These are phyloP conservation scores for Tritrichomonas foetus DNA, from an alignment of 208 protist genomes.

Conservation along the genomic window DNA sequence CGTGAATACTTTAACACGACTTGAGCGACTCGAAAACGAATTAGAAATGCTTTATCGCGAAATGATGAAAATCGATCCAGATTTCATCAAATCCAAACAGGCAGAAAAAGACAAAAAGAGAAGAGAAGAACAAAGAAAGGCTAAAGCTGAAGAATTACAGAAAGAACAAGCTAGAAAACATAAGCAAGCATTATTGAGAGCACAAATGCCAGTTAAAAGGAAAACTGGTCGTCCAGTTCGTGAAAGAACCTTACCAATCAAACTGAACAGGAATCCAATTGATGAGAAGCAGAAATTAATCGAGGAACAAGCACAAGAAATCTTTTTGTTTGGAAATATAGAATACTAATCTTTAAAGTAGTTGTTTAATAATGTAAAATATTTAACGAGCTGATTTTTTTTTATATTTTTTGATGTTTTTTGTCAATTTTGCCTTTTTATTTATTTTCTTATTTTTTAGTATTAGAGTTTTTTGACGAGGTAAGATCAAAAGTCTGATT, in stretches of 20 bases:
- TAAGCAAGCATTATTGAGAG: not conserved
- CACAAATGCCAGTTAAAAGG: conserved; percentile 16
- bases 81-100: not conserved
- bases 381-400: no score
- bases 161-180: not conserved
- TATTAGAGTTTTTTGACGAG: no score
- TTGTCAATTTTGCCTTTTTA: no score
- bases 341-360: conserved; percentile 22
- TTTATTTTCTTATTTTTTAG: no score
- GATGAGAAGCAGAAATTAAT: not conserved
- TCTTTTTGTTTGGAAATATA: not conserved
- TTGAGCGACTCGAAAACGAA: not conserved
- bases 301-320: not conserved
- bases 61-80: not conserved
- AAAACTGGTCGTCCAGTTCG: not conserved
- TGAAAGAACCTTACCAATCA: conserved; percentile 5
- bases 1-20: not conserved
- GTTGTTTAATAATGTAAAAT: no score
- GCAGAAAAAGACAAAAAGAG: not conserved
- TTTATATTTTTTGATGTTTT: no score
- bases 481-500: no score
- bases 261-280: not conserved
- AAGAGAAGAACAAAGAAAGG: not conserved
- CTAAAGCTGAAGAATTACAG: not conserved
- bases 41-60: not conserved